Evolutionary conservation across 2,329 filamentous ascomycete species (phyloP).

Genomic region (Chaetothyriales sp.): DNA sequence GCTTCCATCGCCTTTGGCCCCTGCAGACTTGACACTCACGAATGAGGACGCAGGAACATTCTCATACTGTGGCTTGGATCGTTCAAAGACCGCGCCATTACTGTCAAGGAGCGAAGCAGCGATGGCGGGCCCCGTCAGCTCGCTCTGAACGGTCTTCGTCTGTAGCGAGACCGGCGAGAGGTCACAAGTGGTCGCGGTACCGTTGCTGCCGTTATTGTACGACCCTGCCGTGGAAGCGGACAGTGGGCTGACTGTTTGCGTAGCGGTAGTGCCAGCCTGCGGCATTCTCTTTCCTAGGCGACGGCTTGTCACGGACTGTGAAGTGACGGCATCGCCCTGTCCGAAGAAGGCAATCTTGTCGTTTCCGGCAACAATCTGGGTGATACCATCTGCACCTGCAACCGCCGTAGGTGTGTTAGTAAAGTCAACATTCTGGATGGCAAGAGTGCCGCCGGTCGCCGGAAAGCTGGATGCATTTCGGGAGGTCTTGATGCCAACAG

Average conservation of each 20-base stretch:
- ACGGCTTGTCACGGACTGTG: neutral
- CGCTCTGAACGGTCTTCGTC: slow-evolving; percentile 9
- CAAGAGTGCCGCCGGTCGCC: slow-evolving; percentile 63
- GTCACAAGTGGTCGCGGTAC: slow-evolving; percentile 8
- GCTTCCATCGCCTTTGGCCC: slow-evolving; percentile 74
- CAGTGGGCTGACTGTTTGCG: too few relatives aligned
- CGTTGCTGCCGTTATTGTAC: neutral
- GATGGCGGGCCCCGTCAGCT: slow-evolving; percentile 5
- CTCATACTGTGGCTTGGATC: slow-evolving; percentile 81
- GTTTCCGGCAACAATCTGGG: slow-evolving; percentile 52
- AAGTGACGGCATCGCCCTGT: slow-evolving; percentile 62
- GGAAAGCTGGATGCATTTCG: slow-evolving; percentile 51
- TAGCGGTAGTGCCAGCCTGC: slow-evolving; percentile 6
- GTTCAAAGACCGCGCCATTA: slow-evolving; percentile 60
- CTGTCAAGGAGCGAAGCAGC: slow-evolving; percentile 43
- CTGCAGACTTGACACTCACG: slow-evolving; percentile 65
- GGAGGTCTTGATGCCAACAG: slow-evolving; percentile 61
- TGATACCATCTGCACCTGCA: slow-evolving; percentile 40
- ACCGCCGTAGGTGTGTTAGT: slow-evolving; percentile 55
- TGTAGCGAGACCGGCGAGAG: slow-evolving; percentile 5
- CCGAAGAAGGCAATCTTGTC: slow-evolving; percentile 57
- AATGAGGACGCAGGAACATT: slow-evolving; percentile 54
- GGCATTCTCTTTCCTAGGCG: slow-evolving; percentile 5
- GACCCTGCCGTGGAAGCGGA: neutral
- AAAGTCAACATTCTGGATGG: slow-evolving; percentile 86